These are phyloP conservation scores for Panicum virgatum DNA, from an alignment of 202 grass and related monocot species.

Conservation along the genomic window DNA sequence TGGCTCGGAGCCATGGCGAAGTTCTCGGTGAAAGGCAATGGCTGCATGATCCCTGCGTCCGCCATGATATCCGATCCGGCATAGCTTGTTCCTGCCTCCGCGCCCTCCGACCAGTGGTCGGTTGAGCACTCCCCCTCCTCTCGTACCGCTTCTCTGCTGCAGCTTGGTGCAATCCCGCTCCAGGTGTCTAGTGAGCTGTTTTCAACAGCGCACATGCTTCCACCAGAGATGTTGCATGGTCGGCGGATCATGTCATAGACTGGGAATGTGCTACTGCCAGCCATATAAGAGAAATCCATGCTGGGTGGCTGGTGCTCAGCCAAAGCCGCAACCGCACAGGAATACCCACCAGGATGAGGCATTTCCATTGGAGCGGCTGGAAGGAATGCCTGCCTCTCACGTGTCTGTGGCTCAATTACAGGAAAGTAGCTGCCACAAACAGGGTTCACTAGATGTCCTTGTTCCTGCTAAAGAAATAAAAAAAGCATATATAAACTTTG, in stretches of 20 bases:
- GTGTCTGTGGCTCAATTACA: slow-evolving; percentile 41
- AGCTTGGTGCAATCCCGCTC: slow-evolving; percentile 57
- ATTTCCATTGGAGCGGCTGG: slow-evolving; percentile 51
- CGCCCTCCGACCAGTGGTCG: slow-evolving; percentile 87
- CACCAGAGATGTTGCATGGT: slow-evolving; percentile 44
- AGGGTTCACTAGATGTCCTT: slow-evolving; percentile 69
- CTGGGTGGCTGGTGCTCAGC: slow-evolving; percentile 68
- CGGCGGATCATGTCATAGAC: slow-evolving; percentile 64
- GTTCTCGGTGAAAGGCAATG: slow-evolving; percentile 49
- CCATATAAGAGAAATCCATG: slow-evolving; percentile 60
- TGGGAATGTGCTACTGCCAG: slow-evolving; percentile 46
- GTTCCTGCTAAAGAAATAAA: slow-evolving; percentile 67
- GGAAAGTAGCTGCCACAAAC: slow-evolving; percentile 58
- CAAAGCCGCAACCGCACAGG: slow-evolving; percentile 80
- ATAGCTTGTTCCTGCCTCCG: slow-evolving; percentile 74
- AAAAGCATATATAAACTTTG: slow-evolving; percentile 19
- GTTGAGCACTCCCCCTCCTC: slow-evolving; percentile 80
- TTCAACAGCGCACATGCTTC: slow-evolving; percentile 45
- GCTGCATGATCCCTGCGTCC: slow-evolving; percentile 49
- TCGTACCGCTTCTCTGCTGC: slow-evolving; percentile 56
- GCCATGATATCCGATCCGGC: slow-evolving; percentile 72
- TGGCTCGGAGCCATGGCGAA: slow-evolving; percentile 60
- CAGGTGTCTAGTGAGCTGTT: slow-evolving; percentile 58
- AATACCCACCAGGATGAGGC: slow-evolving; percentile 67
- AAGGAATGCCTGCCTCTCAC: slow-evolving; percentile 58